A percentile compares a stretch with the other conserved stretches of the same genome.
These are phyloP conservation scores for Podospora pseudopauciseta DNA, from an alignment of 495 filamentous ascomycete genomes.

Conservation along the genomic window DNA sequence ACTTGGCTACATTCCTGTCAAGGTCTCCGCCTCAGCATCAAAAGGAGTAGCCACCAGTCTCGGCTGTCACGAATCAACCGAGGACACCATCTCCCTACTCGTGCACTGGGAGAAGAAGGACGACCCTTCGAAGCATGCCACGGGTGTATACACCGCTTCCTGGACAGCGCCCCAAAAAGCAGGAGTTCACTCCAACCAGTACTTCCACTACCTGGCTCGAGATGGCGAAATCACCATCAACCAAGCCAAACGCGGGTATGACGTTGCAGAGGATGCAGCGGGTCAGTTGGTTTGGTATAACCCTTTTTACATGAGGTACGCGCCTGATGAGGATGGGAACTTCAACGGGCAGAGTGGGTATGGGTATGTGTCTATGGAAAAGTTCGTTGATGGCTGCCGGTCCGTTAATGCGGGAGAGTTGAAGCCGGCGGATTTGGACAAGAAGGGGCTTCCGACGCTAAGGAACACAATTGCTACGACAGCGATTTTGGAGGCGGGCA, in stretches of 20 bases:
- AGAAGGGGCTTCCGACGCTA: conserved; percentile 76
- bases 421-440: conserved; percentile 71
- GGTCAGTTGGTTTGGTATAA: conserved; percentile 76
- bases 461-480: conserved; percentile 87
- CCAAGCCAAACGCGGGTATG: conserved; percentile 92
- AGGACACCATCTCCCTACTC: conserved; percentile 88
- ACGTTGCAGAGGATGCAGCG: conserved; percentile 77
- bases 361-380: conserved; percentile 91
- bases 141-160: conserved; percentile 88
- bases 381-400: conserved; percentile 85
- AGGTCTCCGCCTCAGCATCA: conserved; percentile 72
- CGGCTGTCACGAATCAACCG: conserved; percentile 74
- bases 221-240: conserved; percentile 84
- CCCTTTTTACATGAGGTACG: conserved; percentile 96
- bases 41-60: conserved; percentile 66
- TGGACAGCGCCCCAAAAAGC: conserved; percentile 93
- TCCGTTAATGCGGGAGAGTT: conserved; percentile 68
- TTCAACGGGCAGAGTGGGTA: conserved; percentile 89
- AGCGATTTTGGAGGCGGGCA: conserved; percentile 84
- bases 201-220: conserved; percentile 87
- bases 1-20: conserved; percentile 66
- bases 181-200: conserved; percentile 91
- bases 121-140: conserved; percentile 64
- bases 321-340: conserved; percentile 91
- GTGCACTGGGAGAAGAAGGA: conserved; percentile 80